Evolutionary conservation across 371 early-diverging fungal species (phyloP).

Genomic region (Amoeboaphelidium occidentale): DNA sequence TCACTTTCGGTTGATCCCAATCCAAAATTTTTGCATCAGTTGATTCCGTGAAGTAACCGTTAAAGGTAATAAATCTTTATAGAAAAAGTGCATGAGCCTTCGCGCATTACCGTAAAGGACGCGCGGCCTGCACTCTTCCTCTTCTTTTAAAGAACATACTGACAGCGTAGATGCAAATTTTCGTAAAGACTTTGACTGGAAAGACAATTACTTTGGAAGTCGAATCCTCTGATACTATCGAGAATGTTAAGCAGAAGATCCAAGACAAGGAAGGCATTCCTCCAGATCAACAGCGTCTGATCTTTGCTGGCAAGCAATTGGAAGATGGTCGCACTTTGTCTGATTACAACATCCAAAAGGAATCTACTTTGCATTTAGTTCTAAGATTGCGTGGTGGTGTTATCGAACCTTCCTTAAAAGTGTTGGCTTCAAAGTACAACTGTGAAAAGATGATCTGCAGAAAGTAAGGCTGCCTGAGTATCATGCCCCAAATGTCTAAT

Average conservation of each 20-base stretch:
- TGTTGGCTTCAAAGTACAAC: conserved; percentile 94
- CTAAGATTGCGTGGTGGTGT: conserved; percentile 92
- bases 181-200: conserved; percentile 49
- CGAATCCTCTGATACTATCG: conserved; percentile 13
- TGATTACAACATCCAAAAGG: conserved; percentile 74
- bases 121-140: too few species aligned
- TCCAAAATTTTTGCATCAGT: too few species aligned
- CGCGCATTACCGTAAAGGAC: too few species aligned
- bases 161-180: conserved; percentile 45
- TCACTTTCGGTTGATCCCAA: too few species aligned
- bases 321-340: conserved; percentile 67
- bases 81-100: too few species aligned
- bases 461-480: conserved; percentile 23
- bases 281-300: conserved; percentile 79
- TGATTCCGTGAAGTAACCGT: too few species aligned
- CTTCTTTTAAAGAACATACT: too few species aligned
- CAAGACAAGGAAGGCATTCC: conserved; percentile 46
- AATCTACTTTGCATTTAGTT: conserved; percentile 94
- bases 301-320: conserved; percentile 93
- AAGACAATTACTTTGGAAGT: conserved; percentile 44
- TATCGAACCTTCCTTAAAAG: conserved; percentile 90
- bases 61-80: too few species aligned
- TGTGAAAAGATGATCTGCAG: conserved; percentile 99
- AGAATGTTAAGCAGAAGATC: conserved; percentile 32
- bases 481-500: conserved; percentile 1